Conservation (phyloP, 139 green algal species). For the Chlamydomonas urium region DNA sequence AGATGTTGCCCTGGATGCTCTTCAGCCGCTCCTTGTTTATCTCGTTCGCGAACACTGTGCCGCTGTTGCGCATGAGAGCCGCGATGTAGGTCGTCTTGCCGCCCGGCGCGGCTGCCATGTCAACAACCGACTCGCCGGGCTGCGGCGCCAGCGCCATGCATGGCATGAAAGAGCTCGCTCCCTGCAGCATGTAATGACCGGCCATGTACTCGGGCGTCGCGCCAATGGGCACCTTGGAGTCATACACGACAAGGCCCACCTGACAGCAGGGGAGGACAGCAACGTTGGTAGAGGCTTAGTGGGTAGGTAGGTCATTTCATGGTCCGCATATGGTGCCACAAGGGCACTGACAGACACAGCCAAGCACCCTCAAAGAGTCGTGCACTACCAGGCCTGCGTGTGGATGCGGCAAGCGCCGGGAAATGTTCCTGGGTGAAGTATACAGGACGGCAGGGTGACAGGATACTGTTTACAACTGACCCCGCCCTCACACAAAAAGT, state of each 20-base stretch:
- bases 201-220: slow-evolving; percentile 99
- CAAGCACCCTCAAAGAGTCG: too few species aligned
- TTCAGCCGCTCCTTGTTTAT: slow-evolving; percentile 89
- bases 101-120: slow-evolving; percentile 96
- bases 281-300: too few species aligned
- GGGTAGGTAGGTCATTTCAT: too few species aligned
- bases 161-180: slow-evolving; percentile 94
- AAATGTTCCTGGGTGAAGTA: too few species aligned
- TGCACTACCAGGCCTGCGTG: too few species aligned
- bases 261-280: slow-evolving; percentile 11
- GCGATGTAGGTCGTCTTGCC: slow-evolving; percentile 98
- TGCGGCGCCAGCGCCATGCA: slow-evolving; percentile 93
- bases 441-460: too few species aligned
- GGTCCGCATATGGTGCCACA: too few species aligned
- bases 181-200: slow-evolving; percentile 98
- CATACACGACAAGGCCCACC: slow-evolving; percentile 92
- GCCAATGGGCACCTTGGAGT: slow-evolving; percentile 91
- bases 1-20: slow-evolving; percentile 82
- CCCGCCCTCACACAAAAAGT: too few species aligned
- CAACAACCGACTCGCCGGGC: slow-evolving; percentile 79
- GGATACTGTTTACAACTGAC: too few species aligned
- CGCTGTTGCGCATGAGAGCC: slow-evolving; percentile 94
- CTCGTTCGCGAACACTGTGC: slow-evolving; percentile 95
- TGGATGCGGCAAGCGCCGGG: too few species aligned
- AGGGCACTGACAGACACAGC: too few species aligned